A percentile compares a stretch with the other conserved stretches of the same genome.
phyloP scores from a whole-genome alignment of 371 early-diverging fungal genomes.

The Mortierella sp. region DNA sequence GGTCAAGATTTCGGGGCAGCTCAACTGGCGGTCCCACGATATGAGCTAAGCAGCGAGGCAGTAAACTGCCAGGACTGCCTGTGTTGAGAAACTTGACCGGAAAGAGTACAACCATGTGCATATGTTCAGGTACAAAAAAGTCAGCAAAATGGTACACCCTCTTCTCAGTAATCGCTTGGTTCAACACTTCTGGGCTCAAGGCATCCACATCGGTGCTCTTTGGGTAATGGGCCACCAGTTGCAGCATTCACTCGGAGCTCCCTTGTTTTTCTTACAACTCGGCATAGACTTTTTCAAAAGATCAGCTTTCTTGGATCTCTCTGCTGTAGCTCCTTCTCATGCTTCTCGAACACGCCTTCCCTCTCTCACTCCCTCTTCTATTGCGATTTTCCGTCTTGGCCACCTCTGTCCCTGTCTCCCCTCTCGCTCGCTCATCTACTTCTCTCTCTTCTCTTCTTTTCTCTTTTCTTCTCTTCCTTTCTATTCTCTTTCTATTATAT shows the following conservation, averaged over 20 bases:
- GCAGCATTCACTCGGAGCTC: background rate
- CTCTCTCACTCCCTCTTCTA: too few species aligned
- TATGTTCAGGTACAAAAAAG: background rate
- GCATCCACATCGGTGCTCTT: slow-evolving; percentile 2
- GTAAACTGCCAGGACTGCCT: slow-evolving; percentile 8
- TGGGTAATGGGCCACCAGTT: background rate
- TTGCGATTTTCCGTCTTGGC: too few species aligned
- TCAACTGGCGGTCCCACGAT: slow-evolving; percentile 35
- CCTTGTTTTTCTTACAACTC: background rate
- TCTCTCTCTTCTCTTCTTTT: too few species aligned
- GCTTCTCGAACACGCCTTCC: too few species aligned
- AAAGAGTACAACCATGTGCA: background rate
- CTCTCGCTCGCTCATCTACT: too few species aligned
- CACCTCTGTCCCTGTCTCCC: too few species aligned
- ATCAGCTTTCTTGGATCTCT: too few species aligned
- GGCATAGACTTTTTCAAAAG: background rate
- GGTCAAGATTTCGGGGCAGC: slow-evolving; percentile 28
- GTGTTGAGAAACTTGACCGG: slow-evolving; percentile 18
- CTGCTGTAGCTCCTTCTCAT: too few species aligned
- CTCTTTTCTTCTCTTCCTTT: too few species aligned
- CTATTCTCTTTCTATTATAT: too few species aligned
- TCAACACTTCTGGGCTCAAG: background rate
- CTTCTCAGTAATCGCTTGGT: background rate
- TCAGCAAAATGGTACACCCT: background rate
- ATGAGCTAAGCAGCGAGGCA: slow-evolving; percentile 19